Evolutionary conservation across 129 eudicot genomes (phyloP).

Genomic region (Glebionis coronaria): DNA sequence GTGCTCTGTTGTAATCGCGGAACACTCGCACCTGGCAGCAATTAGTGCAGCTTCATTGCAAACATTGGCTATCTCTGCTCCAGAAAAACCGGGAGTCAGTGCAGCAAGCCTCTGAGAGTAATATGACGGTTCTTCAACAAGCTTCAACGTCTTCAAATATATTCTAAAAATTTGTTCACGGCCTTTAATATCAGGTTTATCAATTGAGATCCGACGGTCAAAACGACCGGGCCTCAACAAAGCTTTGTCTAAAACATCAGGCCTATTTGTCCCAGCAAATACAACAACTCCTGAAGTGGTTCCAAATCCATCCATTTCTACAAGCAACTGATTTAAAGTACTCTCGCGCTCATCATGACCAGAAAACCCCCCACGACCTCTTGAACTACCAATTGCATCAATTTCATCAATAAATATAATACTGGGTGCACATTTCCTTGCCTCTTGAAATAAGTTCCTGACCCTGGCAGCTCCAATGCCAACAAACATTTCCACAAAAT

Average conservation of each 20-base stretch:
- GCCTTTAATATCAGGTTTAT: conserved; percentile 87
- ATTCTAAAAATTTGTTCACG: conserved; percentile 80
- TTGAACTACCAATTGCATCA: conserved; percentile 76
- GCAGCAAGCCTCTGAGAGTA: conserved; percentile 81
- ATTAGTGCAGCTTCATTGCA: conserved; percentile 84
- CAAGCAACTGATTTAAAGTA: conserved; percentile 79
- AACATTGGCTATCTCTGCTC: conserved; percentile 89
- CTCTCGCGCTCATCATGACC: conserved; percentile 83
- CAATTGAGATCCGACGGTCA: conserved; percentile 77
- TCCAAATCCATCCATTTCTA: conserved; percentile 89
- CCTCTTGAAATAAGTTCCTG: conserved; percentile 71
- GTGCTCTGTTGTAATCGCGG: conserved; percentile 54
- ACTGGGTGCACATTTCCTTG: conserved; percentile 81
- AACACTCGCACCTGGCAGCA: conserved; percentile 64
- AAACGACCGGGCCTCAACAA: conserved; percentile 77
- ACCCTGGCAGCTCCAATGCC: conserved; percentile 86
- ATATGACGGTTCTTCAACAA: conserved; percentile 56
- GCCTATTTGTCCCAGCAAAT: conserved; percentile 79
- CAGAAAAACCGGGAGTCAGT: conserved; percentile 86
- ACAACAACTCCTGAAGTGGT: conserved; percentile 77
- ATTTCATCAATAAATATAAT: conserved; percentile 82
- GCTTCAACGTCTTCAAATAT: conserved; percentile 64
- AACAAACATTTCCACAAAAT: conserved; percentile 88
- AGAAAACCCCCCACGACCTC: conserved; percentile 75
- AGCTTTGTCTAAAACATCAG: conserved; percentile 74